Percentiles rank a stretch among this genome's conserved stretches.
These are phyloP conservation scores for Dactylellina leptospora DNA, from an alignment of 2,329 filamentous ascomycete species.

Conservation along the genomic window DNA sequence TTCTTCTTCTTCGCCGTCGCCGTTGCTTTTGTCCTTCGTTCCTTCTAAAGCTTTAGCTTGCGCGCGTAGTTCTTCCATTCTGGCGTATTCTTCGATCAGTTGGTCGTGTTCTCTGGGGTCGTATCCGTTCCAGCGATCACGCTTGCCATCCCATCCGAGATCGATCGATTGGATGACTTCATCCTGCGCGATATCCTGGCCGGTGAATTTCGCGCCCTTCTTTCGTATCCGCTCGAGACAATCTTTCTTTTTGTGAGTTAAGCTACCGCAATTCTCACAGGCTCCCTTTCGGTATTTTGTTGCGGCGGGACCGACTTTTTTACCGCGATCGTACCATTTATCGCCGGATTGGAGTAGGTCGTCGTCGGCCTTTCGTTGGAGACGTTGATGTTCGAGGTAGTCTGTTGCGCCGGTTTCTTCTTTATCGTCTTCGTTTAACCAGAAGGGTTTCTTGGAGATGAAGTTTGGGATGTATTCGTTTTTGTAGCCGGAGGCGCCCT, in stretches of 20 bases:
- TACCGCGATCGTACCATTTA: slow-evolving; percentile 92
- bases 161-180: slow-evolving; percentile 85
- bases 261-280: slow-evolving; percentile 96
- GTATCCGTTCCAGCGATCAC: slow-evolving; percentile 98
- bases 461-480: slow-evolving; percentile 99
- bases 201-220: slow-evolving; percentile 88
- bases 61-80: slow-evolving; percentile 78
- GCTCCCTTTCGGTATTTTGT: slow-evolving; percentile 98
- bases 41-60: slow-evolving; percentile 62
- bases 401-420: slow-evolving; percentile 68
- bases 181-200: slow-evolving; percentile 91
- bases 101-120: slow-evolving; percentile 83
- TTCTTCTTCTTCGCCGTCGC: slow-evolving; percentile 67
- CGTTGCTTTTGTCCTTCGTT: slow-evolving; percentile 65
- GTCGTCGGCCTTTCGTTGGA: slow-evolving; percentile 74
- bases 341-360: slow-evolving; percentile 66
- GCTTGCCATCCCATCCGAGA: slow-evolving; percentile 94
- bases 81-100: slow-evolving; percentile 89
- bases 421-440: slow-evolving; percentile 80
- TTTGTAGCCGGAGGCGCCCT: slow-evolving; percentile 63
- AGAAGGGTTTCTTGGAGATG: slow-evolving; percentile 98
- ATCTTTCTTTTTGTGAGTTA: slow-evolving; percentile 95
- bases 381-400: slow-evolving; percentile 95
- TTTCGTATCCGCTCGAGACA: slow-evolving; percentile 89
- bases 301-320: slow-evolving; percentile 82